A percentile compares a stretch with the other conserved stretches of the same genome.
Conservation (phyloP, 495 filamentous ascomycete species). For the Neurospora discreta region DNA sequence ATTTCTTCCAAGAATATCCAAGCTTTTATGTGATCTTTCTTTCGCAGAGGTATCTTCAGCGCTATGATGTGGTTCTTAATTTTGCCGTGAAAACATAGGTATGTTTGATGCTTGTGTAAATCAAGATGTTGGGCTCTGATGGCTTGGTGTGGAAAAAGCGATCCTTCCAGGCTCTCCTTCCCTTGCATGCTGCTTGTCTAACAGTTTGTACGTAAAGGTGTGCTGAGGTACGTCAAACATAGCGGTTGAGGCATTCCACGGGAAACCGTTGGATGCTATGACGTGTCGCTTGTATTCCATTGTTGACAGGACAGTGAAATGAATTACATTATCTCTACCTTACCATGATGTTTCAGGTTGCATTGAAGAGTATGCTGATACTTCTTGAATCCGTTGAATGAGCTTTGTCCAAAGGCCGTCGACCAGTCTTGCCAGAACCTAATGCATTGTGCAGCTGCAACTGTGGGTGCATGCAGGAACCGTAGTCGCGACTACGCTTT, state of each 20-base stretch:
- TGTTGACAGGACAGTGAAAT: not conserved
- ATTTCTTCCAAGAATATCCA: not conserved
- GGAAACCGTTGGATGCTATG: not conserved
- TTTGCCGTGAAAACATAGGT: not conserved
- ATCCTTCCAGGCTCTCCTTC: not conserved
- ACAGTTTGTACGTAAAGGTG: not conserved
- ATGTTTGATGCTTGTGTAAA: not conserved
- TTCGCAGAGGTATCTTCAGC: not conserved
- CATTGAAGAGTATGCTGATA: no score
- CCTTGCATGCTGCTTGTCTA: not conserved
- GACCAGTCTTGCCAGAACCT: not conserved
- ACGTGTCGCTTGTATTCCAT: not conserved
- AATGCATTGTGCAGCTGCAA: not conserved
- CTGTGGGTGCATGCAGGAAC: not conserved
- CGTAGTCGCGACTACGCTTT: not conserved
- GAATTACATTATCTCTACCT: not conserved
- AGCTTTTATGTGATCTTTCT: not conserved
- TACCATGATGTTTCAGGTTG: not conserved
- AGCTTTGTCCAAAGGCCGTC: not conserved
- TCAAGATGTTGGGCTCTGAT: not conserved
- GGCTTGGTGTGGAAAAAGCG: not conserved
- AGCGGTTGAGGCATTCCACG: not conserved
- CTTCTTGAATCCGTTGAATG: not conserved
- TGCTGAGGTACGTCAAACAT: not conserved
- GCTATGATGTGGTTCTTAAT: not conserved